phyloP scores from a whole-genome alignment of 371 early-diverging fungal genomes.

The Mortierella sp. region DNA sequence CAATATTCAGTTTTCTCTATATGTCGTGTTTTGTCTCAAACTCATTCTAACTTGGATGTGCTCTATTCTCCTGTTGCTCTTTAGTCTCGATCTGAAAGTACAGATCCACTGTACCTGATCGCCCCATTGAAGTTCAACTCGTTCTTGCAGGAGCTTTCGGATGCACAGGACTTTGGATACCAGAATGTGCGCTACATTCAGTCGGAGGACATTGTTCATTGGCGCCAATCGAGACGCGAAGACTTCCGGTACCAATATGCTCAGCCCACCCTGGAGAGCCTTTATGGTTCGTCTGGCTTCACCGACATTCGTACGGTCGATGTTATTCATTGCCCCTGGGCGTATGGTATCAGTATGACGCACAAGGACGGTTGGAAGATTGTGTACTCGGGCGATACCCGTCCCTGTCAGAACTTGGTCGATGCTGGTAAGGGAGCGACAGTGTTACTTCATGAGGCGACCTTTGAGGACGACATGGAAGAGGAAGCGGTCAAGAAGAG shows the following conservation, averaged over 20 bases:
- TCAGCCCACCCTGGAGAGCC: slow-evolving; percentile 22
- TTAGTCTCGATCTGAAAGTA: slow-evolving; percentile 26
- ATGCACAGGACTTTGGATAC: slow-evolving; percentile 74
- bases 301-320: slow-evolving; percentile 70
- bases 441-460: slow-evolving; percentile 97
- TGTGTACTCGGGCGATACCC: slow-evolving; percentile 97
- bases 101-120: slow-evolving; percentile 66
- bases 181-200: slow-evolving; percentile 61
- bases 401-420: slow-evolving; percentile 87
- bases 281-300: slow-evolving; percentile 66
- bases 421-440: slow-evolving; percentile 79
- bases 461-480: slow-evolving; percentile 87
- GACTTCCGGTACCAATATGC: slow-evolving; percentile 4
- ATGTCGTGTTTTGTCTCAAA: neutral
- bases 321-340: slow-evolving; percentile 86
- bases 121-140: slow-evolving; percentile 72
- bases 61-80: neutral
- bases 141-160: slow-evolving; percentile 81
- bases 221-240: slow-evolving; percentile 15
- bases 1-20: too few relatives aligned
- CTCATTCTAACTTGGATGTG: neutral
- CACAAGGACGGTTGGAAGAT: slow-evolving; percentile 77
- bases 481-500: slow-evolving; percentile 87
- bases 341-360: slow-evolving; percentile 82
- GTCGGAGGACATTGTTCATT: slow-evolving; percentile 61